Evolutionary conservation across 108 stramenopile species (phyloP), one percentile per base, ranked within the genome.

Genomic region (Cyclotella distinguenda): DNA sequence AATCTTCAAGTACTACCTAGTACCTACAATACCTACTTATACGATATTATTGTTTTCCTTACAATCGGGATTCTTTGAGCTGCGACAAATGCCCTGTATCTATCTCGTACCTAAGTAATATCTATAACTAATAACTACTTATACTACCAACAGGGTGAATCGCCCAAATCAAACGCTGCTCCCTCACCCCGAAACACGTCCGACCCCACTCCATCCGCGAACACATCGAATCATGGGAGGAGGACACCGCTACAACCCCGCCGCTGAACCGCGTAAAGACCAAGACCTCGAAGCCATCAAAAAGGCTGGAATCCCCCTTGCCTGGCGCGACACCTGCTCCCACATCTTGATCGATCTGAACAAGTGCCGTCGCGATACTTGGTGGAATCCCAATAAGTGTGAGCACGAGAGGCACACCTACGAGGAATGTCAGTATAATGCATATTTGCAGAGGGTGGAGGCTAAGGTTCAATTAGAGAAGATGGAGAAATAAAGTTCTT

Each of bases 361-460:
- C 65, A 80, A 88, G 69, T 96, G 91, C 61, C 90, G 96, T 58
- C 86, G 88, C 15, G 77, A 83, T 35, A 96, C 86, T 26, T 89
- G 74, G 64, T 96, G 73, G 71, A 81, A 86, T 62, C 94, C 94
- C 9, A 84, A 86, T 58, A 64, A 88, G 55, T 97, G 97, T 72
- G 82, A 79, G 39, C 93, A 97, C 71, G 87, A 94, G 58, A 89
- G 97, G 66, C 97, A 97, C 64, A 89, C 85, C 26, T 97, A 95
- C 66, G 97, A 97, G 82, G 93, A 95, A 64, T 97, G 97, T 64
- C 78, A 90, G 83, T 97, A 97, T 63, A 88, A 90, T 74, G 81
- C 94, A 7, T 95, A 86, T 77, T 69, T 88, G 66, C 86, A 92
- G 71, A 81, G 94, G 50, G 76, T 84, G 16, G 84, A 84, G 64